Conservation (phyloP, 1,284 basidiomycete genomes). For the Blastosporella zonata region DNA sequence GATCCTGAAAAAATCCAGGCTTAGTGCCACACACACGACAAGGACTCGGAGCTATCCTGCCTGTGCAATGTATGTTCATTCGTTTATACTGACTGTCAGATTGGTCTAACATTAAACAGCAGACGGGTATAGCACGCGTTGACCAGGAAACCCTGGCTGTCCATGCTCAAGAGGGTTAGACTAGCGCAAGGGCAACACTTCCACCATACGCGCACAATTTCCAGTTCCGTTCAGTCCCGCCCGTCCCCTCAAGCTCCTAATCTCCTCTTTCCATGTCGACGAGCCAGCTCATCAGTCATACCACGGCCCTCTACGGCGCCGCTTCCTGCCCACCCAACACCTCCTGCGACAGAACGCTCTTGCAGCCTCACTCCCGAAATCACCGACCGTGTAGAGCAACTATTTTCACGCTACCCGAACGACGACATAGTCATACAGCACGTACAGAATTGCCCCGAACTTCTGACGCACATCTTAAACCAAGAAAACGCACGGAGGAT, state of each 20-base stretch:
- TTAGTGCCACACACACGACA: background rate
- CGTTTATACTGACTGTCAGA: background rate
- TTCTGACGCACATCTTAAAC: conserved; percentile 34
- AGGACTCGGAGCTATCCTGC: background rate
- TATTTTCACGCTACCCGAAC: conserved; percentile 23
- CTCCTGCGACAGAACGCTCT: background rate
- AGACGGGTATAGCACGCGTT: conserved; percentile 14
- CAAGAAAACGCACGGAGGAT: conserved; percentile 38
- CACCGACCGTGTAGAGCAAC: conserved; percentile 19
- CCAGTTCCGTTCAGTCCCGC: conserved; percentile 8
- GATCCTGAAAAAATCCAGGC: background rate
- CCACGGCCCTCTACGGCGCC: background rate
- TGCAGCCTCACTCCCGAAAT: conserved; percentile 15
- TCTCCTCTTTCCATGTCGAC: conserved; percentile 19
- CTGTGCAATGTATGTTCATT: conserved; percentile 2
- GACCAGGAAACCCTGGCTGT: conserved; percentile 47
- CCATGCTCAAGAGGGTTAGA: conserved; percentile 66
- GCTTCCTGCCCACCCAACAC: background rate
- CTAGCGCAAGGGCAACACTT: conserved; percentile 53
- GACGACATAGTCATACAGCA: conserved; percentile 24
- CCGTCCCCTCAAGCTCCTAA: conserved; percentile 19
- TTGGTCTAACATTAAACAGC: conserved; percentile 1
- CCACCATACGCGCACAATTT: conserved; percentile 30
- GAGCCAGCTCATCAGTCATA: conserved; percentile 10
- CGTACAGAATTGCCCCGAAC: conserved; percentile 26